Evolutionary conservation across 2,329 filamentous ascomycete genomes (phyloP).

Genomic region (Penicillium occitanis): DNA sequence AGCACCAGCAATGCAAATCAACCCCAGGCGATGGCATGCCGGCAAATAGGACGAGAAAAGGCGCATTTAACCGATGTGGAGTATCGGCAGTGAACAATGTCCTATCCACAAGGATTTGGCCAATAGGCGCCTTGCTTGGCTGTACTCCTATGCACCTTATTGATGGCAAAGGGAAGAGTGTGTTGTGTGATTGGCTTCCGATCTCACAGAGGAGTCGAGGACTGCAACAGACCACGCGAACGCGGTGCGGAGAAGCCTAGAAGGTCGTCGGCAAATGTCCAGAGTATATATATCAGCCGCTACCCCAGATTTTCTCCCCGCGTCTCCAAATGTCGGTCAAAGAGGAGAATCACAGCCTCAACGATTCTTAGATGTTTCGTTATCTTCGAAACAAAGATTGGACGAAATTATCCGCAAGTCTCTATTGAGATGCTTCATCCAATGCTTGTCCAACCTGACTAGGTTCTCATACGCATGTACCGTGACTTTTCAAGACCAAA

Average conservation of each 20-base stretch:
- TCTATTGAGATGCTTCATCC: background rate
- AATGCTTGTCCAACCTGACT: background rate
- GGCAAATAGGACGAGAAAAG: slow-evolving; percentile 1
- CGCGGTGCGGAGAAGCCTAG: background rate
- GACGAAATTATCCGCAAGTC: background rate
- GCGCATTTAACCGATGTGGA: slow-evolving; percentile 5
- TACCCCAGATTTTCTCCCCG: slow-evolving; percentile 11
- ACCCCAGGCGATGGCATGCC: background rate
- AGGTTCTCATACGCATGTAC: background rate
- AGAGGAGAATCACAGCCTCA: background rate
- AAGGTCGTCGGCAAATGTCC: background rate
- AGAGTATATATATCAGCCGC: background rate
- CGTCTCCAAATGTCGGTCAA: background rate
- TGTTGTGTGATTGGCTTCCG: background rate
- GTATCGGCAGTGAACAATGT: background rate
- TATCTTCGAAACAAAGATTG: background rate
- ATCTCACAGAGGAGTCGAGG: background rate
- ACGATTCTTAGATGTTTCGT: background rate
- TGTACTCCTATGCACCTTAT: background rate
- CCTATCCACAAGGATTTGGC: background rate
- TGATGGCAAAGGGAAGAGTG: background rate
- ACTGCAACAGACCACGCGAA: background rate
- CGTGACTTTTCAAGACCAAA: background rate
- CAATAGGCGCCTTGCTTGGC: background rate
- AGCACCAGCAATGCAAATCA: background rate